Evolutionary conservation across 2,329 filamentous ascomycete species (phyloP).

Genomic region (Clarireedia monteithiana): DNA sequence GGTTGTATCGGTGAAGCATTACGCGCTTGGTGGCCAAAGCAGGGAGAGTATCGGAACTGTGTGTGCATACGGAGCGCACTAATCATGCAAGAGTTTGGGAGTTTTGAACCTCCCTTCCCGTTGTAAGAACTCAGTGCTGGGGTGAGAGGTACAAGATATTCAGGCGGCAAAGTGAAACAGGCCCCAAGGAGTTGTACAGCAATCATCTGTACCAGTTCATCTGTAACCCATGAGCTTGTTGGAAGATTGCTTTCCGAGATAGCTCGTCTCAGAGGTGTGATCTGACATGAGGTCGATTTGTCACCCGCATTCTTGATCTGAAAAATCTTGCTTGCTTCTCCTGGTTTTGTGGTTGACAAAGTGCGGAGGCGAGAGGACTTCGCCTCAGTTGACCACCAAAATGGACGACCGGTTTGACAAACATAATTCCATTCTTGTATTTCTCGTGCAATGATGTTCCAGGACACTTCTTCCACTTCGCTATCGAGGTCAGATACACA

Average conservation of each 20-base stretch:
- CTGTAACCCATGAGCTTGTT: constrained; percentile 10
- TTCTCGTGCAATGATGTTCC: constrained; percentile 25
- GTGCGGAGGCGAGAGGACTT: constrained; percentile 16
- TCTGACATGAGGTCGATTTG: neutral
- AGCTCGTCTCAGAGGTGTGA: neutral
- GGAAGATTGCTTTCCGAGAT: constrained; percentile 18
- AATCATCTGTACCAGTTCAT: constrained; percentile 26
- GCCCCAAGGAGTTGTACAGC: constrained; percentile 27
- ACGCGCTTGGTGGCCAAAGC: constrained; percentile 27
- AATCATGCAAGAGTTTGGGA: constrained; percentile 24
- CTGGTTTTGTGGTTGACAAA: constrained; percentile 1
- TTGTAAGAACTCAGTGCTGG: constrained; percentile 2
- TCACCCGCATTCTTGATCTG: neutral
- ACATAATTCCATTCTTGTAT: constrained; percentile 28
- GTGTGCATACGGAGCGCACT: constrained; percentile 29
- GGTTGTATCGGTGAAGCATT: constrained; percentile 23
- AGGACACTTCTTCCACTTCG: constrained; percentile 16
- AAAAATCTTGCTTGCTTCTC: neutral
- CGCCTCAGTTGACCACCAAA: constrained; percentile 28
- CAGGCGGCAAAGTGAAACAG: constrained; percentile 27
- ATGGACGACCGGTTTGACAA: constrained; percentile 25
- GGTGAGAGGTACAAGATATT: constrained; percentile 10
- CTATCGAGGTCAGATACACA: constrained; percentile 2
- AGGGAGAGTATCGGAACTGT: constrained; percentile 27
- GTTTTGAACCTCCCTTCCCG: neutral